Base-by-base conservation (phyloP, 306 rosid species). In the Malus domestica region DNA sequence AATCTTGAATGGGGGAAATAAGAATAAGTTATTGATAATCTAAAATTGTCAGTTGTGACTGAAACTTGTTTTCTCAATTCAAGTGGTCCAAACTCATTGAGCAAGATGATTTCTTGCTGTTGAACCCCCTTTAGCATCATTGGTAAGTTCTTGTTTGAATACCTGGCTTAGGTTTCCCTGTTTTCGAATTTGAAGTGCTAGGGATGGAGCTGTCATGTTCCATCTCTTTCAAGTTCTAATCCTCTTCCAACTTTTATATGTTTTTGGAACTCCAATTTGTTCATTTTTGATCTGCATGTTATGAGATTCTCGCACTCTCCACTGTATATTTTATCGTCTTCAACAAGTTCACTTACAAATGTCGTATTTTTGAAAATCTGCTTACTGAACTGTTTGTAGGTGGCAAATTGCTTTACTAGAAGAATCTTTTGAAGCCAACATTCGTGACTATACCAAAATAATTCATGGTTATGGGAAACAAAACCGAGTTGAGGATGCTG, bases 391-490 rank as follows among this genome's bases (percentile, higher is more conserved):
- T 63, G 25, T 70, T 81, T 72, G n/a, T 76, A 94, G 98, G 95
- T 94, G 77, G 95, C 98, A 54, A 54, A 85, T 83, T 63, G 90
- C 95, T 25, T 89, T 94, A 74, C 29, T 76, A 42, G 95, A 92
- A 77, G 91, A 87, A 70, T 84, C 98, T 38, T 90, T 92, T 72
- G 98, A 92, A 83, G 81, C 85, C 68, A 83, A 83, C 72, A 18
- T 84, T 51, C 92, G 95, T 46, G 98, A 92, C 85, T 94, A 87
- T 62, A 94, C 97, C 2, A 94, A 94, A 82, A 80, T 90, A 77
- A 85, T 94, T 72, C 96, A 90, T 84, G 69, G 68, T 69, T 88
- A 88, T 58, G 97, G 97, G 79, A 86, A 87, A 78, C 81, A 75
- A 80, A 89, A 76, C 83, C 90, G 11, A 71, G 80, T 89, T 20